Evolutionary conservation across 1,139 yeast genomes (phyloP).

Genomic region (Pichia inconspicua): DNA sequence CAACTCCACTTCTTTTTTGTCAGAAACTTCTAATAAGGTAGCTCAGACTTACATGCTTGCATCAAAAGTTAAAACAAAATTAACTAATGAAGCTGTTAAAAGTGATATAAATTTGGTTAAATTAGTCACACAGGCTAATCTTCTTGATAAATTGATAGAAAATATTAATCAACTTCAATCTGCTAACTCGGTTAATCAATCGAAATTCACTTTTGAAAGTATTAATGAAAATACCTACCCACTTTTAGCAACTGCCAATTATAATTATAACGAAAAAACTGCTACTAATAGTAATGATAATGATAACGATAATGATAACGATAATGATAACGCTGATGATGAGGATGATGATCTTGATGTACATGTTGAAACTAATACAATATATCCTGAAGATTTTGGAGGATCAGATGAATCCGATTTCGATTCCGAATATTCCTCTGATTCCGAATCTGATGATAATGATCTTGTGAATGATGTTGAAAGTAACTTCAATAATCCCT

Average conservation of each 20-base stretch:
- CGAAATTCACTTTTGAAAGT: slow-evolving; percentile 1
- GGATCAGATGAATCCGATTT: slow-evolving; percentile 19
- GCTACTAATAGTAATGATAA: too few species aligned
- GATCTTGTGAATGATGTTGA: background rate
- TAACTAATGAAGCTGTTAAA: slow-evolving; percentile 57
- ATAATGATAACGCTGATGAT: too few species aligned
- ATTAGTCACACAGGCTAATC: slow-evolving; percentile 68
- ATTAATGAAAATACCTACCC: slow-evolving; percentile 12
- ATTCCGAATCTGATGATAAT: slow-evolving; percentile 8
- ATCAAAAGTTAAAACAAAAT: slow-evolving; percentile 58
- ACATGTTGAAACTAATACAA: background rate
- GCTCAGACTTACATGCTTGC: slow-evolving; percentile 51
- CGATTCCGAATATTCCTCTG: slow-evolving; percentile 7
- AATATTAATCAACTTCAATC: slow-evolving; percentile 10
- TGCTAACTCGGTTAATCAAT: background rate
- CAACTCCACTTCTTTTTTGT: slow-evolving; percentile 2
- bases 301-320: too few species aligned
- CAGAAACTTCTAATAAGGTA: slow-evolving; percentile 7
- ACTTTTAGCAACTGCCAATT: slow-evolving; percentile 5
- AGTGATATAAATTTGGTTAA: slow-evolving; percentile 54
- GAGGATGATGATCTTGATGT: background rate
- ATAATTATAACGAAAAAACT: background rate
- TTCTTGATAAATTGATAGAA: slow-evolving; percentile 65
- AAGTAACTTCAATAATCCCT: background rate
- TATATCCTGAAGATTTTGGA: slow-evolving; percentile 11